phyloP scores from a whole-genome alignment of 1,284 basidiomycete genomes.

The Mycosarcoma maydis region DNA sequence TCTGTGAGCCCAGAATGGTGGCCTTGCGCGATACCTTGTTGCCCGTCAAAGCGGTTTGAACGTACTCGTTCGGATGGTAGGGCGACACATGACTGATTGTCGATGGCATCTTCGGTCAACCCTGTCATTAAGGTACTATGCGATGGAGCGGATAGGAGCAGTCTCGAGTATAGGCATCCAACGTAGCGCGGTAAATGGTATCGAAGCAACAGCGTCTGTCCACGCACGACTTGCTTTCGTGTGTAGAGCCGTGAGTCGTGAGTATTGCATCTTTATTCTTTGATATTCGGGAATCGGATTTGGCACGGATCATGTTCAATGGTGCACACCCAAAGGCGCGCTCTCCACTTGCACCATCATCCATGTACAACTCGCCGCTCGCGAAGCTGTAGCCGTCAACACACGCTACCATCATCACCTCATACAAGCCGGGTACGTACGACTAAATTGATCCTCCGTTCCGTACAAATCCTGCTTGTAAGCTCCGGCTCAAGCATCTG shows the following conservation, averaged over 20 bases:
- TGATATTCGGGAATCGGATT: slow-evolving; percentile 18
- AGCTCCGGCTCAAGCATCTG: background rate
- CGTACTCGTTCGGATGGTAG: slow-evolving; percentile 54
- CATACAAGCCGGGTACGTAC: too few species aligned
- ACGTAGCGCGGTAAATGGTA: too few species aligned
- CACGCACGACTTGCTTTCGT: too few species aligned
- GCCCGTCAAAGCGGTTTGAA: slow-evolving; percentile 74
- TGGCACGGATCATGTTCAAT: slow-evolving; percentile 25
- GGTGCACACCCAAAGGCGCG: slow-evolving; percentile 3
- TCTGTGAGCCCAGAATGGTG: slow-evolving; percentile 91
- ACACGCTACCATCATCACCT: too few species aligned
- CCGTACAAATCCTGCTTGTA: background rate
- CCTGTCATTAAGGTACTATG: background rate
- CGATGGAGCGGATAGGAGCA: background rate
- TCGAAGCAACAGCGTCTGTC: too few species aligned
- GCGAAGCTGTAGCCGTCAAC: too few species aligned
- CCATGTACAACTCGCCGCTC: too few species aligned
- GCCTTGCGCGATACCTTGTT: slow-evolving; percentile 93
- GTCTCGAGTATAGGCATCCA: too few species aligned
- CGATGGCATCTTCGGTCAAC: slow-evolving; percentile 27
- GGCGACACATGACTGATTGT: slow-evolving; percentile 26
- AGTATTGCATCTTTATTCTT: too few species aligned
- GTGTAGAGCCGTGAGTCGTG: too few species aligned
- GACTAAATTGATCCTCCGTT: background rate
- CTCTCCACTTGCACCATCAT: slow-evolving; percentile 1